Percentiles rank a stretch among this genome's conserved stretches.
These are phyloP conservation scores for Diaporthe vexans DNA, from an alignment of 2,329 filamentous ascomycete species.

Conservation along the genomic window DNA sequence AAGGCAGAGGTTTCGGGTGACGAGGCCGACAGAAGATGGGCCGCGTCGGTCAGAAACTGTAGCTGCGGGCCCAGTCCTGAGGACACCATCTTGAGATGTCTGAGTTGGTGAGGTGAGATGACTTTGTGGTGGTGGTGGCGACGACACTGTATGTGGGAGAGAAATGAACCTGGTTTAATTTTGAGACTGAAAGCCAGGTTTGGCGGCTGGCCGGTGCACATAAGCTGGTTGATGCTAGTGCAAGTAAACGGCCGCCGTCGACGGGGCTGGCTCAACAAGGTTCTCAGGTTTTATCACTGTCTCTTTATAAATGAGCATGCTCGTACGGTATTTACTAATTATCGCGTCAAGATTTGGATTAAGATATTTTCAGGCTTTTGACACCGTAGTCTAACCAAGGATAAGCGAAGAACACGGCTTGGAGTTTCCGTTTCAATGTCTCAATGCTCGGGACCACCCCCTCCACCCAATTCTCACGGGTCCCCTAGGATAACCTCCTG, in stretches of 20 bases:
- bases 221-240: constrained; percentile 20
- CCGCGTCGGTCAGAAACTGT: constrained; percentile 69
- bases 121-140: neutral
- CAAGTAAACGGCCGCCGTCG: constrained; percentile 13
- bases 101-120: neutral
- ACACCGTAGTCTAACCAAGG: neutral
- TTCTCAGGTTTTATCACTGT: neutral
- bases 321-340: neutral
- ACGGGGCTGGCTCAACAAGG: constrained; percentile 4
- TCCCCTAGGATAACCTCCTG: neutral
- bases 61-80: constrained; percentile 49
- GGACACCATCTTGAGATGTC: constrained; percentile 35
- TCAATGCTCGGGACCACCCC: no score
- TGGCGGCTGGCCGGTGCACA: neutral
- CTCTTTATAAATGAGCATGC: neutral
- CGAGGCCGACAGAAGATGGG: constrained; percentile 66
- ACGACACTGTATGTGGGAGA: neutral
- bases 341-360: no score
- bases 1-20: constrained; percentile 72
- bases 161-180: neutral
- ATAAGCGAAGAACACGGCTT: neutral
- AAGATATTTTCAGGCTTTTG: neutral
- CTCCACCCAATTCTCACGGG: no score
- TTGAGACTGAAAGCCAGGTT: neutral
- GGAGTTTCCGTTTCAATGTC: no score